These are phyloP conservation scores for Fusarium napiforme DNA, from an alignment of 2,329 filamentous ascomycete species.

Conservation along the genomic window DNA sequence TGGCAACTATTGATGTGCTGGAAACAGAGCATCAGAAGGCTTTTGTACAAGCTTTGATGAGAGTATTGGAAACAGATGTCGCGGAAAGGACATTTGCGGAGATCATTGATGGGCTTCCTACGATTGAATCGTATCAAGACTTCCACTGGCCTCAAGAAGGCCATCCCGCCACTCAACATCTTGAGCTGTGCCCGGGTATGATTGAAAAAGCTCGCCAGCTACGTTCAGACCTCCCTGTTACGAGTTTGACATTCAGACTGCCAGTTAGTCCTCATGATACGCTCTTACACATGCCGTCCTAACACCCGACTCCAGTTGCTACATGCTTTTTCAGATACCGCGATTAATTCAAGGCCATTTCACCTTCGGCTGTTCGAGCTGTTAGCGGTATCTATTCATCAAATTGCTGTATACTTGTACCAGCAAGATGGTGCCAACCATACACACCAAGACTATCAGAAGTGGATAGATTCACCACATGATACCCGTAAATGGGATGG, in stretches of 20 bases:
- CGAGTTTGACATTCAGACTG: neutral
- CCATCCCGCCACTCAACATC: neutral
- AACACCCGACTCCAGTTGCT: too few species aligned
- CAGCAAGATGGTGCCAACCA: neutral
- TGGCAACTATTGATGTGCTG: too few species aligned
- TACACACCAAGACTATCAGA: neutral
- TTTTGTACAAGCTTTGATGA: too few species aligned
- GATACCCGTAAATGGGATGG: neutral
- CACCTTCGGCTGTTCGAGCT: conserved; percentile 28
- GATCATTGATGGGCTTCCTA: conserved; percentile 25
- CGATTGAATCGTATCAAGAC: accelerated
- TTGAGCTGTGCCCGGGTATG: neutral
- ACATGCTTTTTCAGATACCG: too few species aligned
- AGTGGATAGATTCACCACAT: neutral
- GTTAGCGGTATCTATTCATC: conserved; percentile 18
- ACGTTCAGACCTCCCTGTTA: neutral
- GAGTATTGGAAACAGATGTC: neutral
- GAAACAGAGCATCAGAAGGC: too few species aligned
- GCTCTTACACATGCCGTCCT: too few species aligned
- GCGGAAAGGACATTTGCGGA: neutral
- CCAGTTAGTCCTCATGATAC: neutral
- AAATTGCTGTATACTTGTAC: neutral
- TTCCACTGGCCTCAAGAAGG: neutral
- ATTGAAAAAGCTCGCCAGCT: neutral
- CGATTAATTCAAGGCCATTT: too few species aligned